Evolutionary conservation across 441 rosid genomes (phyloP).

Genomic region (Populus trichocarpa): DNA sequence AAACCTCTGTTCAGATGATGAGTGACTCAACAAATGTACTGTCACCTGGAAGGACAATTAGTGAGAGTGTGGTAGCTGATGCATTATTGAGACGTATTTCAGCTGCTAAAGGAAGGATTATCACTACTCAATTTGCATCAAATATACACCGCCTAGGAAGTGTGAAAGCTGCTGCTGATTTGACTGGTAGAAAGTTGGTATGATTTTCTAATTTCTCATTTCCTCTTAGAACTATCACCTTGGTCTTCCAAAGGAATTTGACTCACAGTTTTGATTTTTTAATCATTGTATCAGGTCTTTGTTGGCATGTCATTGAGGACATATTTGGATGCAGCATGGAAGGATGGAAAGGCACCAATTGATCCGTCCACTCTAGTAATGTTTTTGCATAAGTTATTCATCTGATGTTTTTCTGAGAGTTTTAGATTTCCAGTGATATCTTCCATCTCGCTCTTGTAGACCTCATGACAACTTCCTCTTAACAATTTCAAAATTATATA

Average conservation of each 20-base stretch:
- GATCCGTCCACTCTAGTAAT: conserved; percentile 94
- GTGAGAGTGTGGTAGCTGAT: conserved; percentile 83
- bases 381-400: conserved; percentile 1
- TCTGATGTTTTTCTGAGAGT: not conserved
- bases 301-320: conserved; percentile 97
- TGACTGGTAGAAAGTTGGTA: conserved; percentile 89
- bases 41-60: conserved; percentile 91
- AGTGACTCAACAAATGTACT: conserved; percentile 95
- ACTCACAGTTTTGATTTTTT: not conserved
- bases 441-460: conserved; percentile 1
- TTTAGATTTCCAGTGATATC: not conserved
- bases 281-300: conserved; percentile 55
- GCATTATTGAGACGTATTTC: conserved; percentile 68
- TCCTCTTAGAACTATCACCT: not conserved
- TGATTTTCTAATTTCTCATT: conserved; percentile 8
- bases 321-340: conserved; percentile 98
- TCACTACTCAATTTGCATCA: conserved; percentile 97
- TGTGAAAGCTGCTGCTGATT: conserved; percentile 95
- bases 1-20: conserved; percentile 72
- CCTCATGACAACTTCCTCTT: not conserved
- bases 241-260: not conserved
- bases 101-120: conserved; percentile 85
- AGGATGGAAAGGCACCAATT: conserved; percentile 94
- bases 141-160: conserved; percentile 97
- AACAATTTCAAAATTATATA: conserved; percentile 46